Percentiles rank a stretch among this genome's conserved stretches.
Conservation (phyloP, 1,284 basidiomycete species). For the Peniophora sp. region DNA sequence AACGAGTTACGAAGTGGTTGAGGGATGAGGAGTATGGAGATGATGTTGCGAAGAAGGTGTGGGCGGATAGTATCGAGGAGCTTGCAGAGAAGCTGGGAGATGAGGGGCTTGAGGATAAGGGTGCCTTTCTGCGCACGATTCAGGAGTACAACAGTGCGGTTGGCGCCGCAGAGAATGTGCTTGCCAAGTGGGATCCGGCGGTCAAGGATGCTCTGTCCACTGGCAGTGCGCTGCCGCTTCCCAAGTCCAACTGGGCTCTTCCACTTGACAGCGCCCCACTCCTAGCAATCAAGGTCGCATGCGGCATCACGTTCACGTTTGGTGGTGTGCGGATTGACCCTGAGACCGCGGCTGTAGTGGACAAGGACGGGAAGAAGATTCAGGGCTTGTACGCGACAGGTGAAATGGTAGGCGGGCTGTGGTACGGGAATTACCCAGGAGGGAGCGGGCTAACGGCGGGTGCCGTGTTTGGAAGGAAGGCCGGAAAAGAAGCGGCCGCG, state of each 20-base stretch:
- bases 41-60: slow-evolving; percentile 45
- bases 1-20: slow-evolving; percentile 32
- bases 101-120: slow-evolving; percentile 37
- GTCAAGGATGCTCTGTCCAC: slow-evolving; percentile 56
- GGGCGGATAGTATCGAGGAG: slow-evolving; percentile 38
- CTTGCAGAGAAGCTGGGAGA: slow-evolving; percentile 38
- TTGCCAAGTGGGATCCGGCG: slow-evolving; percentile 45
- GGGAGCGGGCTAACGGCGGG: slow-evolving; percentile 62
- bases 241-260: slow-evolving; percentile 58
- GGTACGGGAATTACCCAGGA: slow-evolving; percentile 58
- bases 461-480: slow-evolving; percentile 58
- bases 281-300: slow-evolving; percentile 57
- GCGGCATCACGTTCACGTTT: slow-evolving; percentile 68
- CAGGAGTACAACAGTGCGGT: slow-evolving; percentile 44
- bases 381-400: slow-evolving; percentile 54
- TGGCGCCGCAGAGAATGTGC: slow-evolving; percentile 24
- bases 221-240: slow-evolving; percentile 21
- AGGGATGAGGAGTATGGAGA: slow-evolving; percentile 60
- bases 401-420: slow-evolving; percentile 59
- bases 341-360: slow-evolving; percentile 41
- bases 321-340: slow-evolving; percentile 57
- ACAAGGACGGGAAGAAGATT: slow-evolving; percentile 32
- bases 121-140: slow-evolving; percentile 37
- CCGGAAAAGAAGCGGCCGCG: slow-evolving; percentile 38
- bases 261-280: slow-evolving; percentile 43